Percentiles rank a stretch among this genome's conserved stretches.
Evolutionary conservation across 306 rosid genomes (phyloP).

Genomic region (Trichosanthes cucumerina): DNA sequence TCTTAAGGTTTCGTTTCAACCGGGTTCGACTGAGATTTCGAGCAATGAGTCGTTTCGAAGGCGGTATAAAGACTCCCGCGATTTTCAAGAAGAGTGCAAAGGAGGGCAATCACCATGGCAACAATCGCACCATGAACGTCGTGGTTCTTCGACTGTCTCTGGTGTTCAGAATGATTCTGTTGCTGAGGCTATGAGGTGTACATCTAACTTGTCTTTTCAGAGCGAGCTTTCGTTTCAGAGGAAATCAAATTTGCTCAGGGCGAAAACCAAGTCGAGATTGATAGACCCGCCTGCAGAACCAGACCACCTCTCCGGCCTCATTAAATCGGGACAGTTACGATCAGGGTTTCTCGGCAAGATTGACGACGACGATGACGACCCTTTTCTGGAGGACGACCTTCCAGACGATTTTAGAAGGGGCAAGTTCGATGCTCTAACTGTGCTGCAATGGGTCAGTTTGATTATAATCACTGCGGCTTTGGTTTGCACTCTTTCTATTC

Average conservation of each 20-base stretch:
- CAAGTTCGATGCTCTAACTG: conserved; percentile 21
- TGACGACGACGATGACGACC: conserved; percentile 55
- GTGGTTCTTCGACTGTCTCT: conserved; percentile 8
- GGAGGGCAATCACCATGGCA: conserved; percentile 23
- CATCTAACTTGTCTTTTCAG: conserved; percentile 37
- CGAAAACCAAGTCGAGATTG: conserved; percentile 44
- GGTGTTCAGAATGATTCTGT: not conserved
- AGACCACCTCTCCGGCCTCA: conserved; percentile 26
- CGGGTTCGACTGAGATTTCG: conserved; percentile 12
- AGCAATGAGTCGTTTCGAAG: conserved; percentile 33
- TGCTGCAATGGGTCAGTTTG: conserved; percentile 68
- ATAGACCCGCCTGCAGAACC: conserved; percentile 39
- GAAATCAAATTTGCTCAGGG: conserved; percentile 22
- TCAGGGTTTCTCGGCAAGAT: conserved; percentile 42
- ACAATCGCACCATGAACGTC: conserved; percentile 13
- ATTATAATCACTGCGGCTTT: conserved; percentile 41
- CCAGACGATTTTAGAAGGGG: conserved; percentile 40
- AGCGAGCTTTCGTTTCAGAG: conserved; percentile 34
- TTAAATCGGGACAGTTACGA: conserved; percentile 43
- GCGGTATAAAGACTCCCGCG: conserved; percentile 27
- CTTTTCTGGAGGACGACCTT: conserved; percentile 62
- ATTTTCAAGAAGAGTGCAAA: not conserved
- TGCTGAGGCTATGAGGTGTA: conserved; percentile 34
- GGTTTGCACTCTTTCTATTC: conserved; percentile 34
- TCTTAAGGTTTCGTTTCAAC: conserved; percentile 48